Percentiles rank a stretch among this genome's conserved stretches.
phyloP scores from a whole-genome alignment of 805 yeast species.

The Tetrapisispora iriomotensis region DNA sequence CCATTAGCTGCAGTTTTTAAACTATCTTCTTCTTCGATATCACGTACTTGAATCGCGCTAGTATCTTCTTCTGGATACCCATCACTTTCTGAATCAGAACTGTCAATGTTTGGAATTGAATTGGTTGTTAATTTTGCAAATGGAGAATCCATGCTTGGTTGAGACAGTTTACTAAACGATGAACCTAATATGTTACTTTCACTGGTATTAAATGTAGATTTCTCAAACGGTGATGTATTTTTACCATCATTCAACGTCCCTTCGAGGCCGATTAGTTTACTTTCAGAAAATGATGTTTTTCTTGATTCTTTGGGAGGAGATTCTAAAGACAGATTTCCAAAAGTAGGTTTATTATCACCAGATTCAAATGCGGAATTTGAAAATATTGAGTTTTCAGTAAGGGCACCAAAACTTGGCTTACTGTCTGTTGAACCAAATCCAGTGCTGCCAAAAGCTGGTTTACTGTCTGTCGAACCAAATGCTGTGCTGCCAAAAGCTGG shows the following conservation, averaged over 20 bases:
- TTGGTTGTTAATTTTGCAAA: slow-evolving; percentile 6
- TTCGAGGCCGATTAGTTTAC: not conserved
- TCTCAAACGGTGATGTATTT: not conserved
- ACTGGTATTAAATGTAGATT: slow-evolving; percentile 4
- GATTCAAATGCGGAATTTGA: not conserved
- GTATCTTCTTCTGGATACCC: too few species aligned
- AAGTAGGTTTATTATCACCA: not conserved
- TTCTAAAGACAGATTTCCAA: slow-evolving; percentile 15
- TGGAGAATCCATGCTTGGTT: slow-evolving; percentile 7
- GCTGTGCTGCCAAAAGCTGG: slow-evolving; percentile 6
- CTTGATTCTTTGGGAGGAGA: not conserved
- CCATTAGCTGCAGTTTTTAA: too few species aligned
- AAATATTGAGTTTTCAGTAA: too few species aligned
- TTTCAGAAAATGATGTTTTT: not conserved
- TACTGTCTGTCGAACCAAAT: slow-evolving; percentile 5
- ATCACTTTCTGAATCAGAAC: too few species aligned
- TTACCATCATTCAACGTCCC: too few species aligned
- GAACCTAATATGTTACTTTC: slow-evolving; percentile 5
- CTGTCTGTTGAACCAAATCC: slow-evolving; percentile 22
- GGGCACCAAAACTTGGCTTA: slow-evolving; percentile 6
- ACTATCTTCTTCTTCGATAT: too few species aligned
- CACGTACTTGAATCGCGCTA: too few species aligned
- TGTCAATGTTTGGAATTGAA: too few species aligned
- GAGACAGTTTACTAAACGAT: slow-evolving; percentile 15
- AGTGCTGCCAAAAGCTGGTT: slow-evolving; percentile 9